Percentiles rank a stretch among this genome's conserved stretches.
phyloP scores from a whole-genome alignment of 345 rosid genomes.

The Dovyalis caffra region DNA sequence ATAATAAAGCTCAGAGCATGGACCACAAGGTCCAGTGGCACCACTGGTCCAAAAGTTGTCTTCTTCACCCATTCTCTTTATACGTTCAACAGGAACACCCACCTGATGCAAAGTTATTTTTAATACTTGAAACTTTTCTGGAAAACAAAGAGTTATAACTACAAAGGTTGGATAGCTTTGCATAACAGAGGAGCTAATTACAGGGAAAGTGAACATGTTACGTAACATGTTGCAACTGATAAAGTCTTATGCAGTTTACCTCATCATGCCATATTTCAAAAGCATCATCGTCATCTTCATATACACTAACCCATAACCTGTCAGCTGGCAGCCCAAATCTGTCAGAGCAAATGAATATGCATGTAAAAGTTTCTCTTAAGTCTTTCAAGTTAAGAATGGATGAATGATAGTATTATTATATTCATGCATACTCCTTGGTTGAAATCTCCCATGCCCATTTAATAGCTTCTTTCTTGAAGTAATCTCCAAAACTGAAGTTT shows the following conservation, averaged over 20 bases:
- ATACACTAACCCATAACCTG: slow-evolving; percentile 82
- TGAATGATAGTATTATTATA: slow-evolving; percentile 10
- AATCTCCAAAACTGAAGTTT: slow-evolving; percentile 95
- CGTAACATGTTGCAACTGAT: not conserved
- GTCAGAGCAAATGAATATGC: slow-evolving; percentile 10
- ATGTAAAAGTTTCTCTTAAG: not conserved
- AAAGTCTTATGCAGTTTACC: slow-evolving; percentile 34
- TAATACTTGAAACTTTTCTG: not conserved
- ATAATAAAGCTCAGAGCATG: slow-evolving; percentile 93
- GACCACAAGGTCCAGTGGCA: slow-evolving; percentile 94
- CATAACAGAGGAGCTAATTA: not conserved
- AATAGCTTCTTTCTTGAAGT: slow-evolving; percentile 90
- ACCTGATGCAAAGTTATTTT: slow-evolving; percentile 41
- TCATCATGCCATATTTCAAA: slow-evolving; percentile 82
- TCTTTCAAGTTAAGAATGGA: not conserved
- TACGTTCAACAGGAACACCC: slow-evolving; percentile 71
- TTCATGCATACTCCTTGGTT: slow-evolving; percentile 55
- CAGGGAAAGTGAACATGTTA: not conserved
- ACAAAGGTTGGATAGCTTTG: not conserved
- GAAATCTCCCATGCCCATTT: slow-evolving; percentile 99
- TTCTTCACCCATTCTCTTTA: slow-evolving; percentile 89
- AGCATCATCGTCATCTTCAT: slow-evolving; percentile 84
- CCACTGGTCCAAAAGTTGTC: slow-evolving; percentile 98
- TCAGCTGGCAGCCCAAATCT: slow-evolving; percentile 67
- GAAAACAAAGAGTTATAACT: not conserved